Base-by-base conservation (phyloP, 148 eudicot genomes). In the Tetragonia tetragonoides region DNA sequence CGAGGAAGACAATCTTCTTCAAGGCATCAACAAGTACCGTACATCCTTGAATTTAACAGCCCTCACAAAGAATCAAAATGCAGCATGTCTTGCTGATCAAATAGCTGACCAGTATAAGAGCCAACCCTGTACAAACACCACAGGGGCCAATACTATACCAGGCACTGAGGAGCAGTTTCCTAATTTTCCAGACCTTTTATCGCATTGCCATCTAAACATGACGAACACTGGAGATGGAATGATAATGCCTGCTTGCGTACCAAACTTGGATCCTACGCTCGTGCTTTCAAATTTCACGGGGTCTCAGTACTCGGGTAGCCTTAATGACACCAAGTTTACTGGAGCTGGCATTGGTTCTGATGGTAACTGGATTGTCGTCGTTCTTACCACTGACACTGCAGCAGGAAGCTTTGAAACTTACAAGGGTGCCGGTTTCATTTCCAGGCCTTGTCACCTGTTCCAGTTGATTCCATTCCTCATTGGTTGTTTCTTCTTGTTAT, bases 181-280 rank as follows among this genome's bases (percentile, higher is more conserved):
- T 3, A 78, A 81, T 86, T 89, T 74, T 76, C 94, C 90, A 7
- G 83, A 74, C 16, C 78, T 89, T 53, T 70, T 92, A 44, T 44
- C 84, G 9, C 87, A 90, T 53, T 92, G 97, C 82, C 80, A 87
- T 42, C 77, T 92, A 28, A 88, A 89, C 77, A 84, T 89, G 66
- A 85, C 83, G 54, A 81, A 84, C 72, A 87, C 94, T 6, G 78
- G 86, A 74, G 97, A 90, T 44, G 91, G 89, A 9, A 69, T 68
- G 41, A 82, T 90, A 77, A 69, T 92, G 86, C 97, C 97, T 18
- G 93, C 90, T 40, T 92, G 97, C 40, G 91, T 92, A 62, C 97
- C 97, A 12, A 81, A 82, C 68, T 80, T 86, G 56, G 91, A 73
- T 17, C 90, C 91, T 17, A 77, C 59, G 42, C 88, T 92, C 7